These are phyloP conservation scores for Cantharellus anzutake DNA, from an alignment of 768 basidiomycete species.

Conservation along the genomic window DNA sequence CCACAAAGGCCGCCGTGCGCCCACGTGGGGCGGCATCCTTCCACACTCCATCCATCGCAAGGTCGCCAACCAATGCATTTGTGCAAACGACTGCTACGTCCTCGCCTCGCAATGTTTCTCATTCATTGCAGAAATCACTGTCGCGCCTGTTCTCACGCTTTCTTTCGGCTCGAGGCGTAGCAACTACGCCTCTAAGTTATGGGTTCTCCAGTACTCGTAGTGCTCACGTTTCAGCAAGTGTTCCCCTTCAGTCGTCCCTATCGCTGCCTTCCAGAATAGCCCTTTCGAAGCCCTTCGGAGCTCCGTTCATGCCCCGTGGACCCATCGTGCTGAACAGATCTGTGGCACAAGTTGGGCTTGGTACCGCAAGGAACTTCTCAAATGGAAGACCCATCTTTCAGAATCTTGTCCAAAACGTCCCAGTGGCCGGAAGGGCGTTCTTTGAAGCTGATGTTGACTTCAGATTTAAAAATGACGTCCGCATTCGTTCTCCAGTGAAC, in stretches of 20 bases:
- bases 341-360: constrained; percentile 52
- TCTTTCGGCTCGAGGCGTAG: too few species aligned
- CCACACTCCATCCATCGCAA: too few species aligned
- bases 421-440: constrained; percentile 53
- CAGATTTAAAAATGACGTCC: constrained; percentile 27
- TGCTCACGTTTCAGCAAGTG: too few species aligned
- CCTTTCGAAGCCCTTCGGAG: background rate
- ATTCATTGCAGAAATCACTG: too few species aligned
- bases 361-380: constrained; percentile 50
- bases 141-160: too few species aligned
- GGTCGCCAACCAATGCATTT: too few species aligned
- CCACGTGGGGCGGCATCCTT: too few species aligned
- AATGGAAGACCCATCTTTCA: constrained; percentile 62
- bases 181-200: too few species aligned
- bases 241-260: background rate
- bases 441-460: constrained; percentile 57
- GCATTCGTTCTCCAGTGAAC: constrained; percentile 8
- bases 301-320: background rate
- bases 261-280: background rate
- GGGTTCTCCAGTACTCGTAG: too few species aligned
- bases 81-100: too few species aligned
- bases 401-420: constrained; percentile 60
- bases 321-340: constrained; percentile 2
- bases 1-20: too few species aligned
- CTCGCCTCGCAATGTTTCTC: too few species aligned